Base-by-base conservation (phyloP, 805 yeast genomes). In the Kodamaea restingae region DNA sequence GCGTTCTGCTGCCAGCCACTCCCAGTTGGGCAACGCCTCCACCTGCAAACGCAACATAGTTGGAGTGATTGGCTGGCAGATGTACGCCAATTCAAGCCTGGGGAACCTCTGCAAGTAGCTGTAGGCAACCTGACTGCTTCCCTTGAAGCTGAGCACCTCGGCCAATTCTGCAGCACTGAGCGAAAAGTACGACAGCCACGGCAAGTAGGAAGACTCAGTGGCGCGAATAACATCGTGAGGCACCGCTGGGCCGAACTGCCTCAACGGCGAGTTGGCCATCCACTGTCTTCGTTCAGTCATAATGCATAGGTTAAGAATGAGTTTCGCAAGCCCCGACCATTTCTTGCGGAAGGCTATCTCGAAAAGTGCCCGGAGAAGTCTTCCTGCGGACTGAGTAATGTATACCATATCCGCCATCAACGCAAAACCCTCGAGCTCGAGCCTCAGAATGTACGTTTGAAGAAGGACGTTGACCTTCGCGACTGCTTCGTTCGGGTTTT, bases 341-440 rank as follows among this genome's bases (percentile, higher is more conserved):
- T 74, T 72, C 47, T 81, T 84, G 38, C 72, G 68, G 33, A 85
- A 49, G 7, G 85, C 75, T 24, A 93, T 76, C 54, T 91, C 96
- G 56, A 75, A 80, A 46, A 95, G 74, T 0, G 98, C 97, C 41
- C 97, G 66, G 40, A 90, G 67, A 27, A 93, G 60, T 54, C 99
- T 74, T 3, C 95, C 91, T 1, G 96, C 97, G 29, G 95, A 87
- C 59, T 93, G 98, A 0, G 93, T 84, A 29, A 93, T 78, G 55
- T 86, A 93, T 3, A 87, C 72, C 96, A 90, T 88, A 65, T 93
- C 99, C 0, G 96, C 80, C 73, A 84, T 79, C 44, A 95, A 62
- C 0, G 97, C 96, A 64, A 87, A 86, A 0, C 98, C 98, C 1
- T 84, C 93, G 12, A 93, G 65, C 7, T 70, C 65, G 17, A 90